phyloP scores from a whole-genome alignment of 805 yeast genomes.

The Tetrapisispora phaffii region DNA sequence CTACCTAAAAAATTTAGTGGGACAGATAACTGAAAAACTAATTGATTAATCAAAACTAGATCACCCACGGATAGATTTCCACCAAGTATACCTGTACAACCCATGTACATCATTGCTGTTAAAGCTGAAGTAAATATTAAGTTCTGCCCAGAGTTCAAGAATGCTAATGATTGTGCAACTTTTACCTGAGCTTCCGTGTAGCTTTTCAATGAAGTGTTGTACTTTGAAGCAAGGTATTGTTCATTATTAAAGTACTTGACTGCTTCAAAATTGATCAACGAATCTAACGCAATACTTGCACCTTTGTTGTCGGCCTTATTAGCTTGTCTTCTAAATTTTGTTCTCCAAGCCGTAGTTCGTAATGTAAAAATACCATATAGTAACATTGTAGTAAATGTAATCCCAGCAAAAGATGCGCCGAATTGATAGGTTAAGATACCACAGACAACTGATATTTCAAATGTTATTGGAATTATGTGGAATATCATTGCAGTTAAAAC shows the following conservation, averaged over 20 bases:
- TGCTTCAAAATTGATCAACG: conserved; percentile 86
- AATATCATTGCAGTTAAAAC: conserved; percentile 95
- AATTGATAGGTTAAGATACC: conserved; percentile 90
- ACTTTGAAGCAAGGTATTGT: conserved; percentile 63
- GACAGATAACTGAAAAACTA: conserved; percentile 90
- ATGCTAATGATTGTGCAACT: conserved; percentile 78
- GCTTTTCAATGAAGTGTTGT: conserved; percentile 58
- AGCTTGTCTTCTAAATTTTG: conserved; percentile 79
- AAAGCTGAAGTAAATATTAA: conserved; percentile 77
- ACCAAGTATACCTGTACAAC: conserved; percentile 80
- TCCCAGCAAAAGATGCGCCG: conserved; percentile 80
- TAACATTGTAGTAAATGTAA: conserved; percentile 81
- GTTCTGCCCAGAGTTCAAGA: conserved; percentile 70
- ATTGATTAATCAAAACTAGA: conserved; percentile 84
- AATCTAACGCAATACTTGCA: conserved; percentile 90
- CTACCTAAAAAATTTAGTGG: conserved; percentile 92
- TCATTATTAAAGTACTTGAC: conserved; percentile 94
- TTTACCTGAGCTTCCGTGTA: conserved; percentile 65
- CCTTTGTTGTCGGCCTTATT: conserved; percentile 91
- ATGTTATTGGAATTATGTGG: conserved; percentile 85
- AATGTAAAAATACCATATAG: conserved; percentile 82
- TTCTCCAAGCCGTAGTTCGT: conserved; percentile 92
- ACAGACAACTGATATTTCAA: conserved; percentile 87
- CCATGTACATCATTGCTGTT: conserved; percentile 97
- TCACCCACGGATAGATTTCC: conserved; percentile 89